Evolutionary conservation across 257 asterid genomes (phyloP).

Genomic region (Lantana camara): DNA sequence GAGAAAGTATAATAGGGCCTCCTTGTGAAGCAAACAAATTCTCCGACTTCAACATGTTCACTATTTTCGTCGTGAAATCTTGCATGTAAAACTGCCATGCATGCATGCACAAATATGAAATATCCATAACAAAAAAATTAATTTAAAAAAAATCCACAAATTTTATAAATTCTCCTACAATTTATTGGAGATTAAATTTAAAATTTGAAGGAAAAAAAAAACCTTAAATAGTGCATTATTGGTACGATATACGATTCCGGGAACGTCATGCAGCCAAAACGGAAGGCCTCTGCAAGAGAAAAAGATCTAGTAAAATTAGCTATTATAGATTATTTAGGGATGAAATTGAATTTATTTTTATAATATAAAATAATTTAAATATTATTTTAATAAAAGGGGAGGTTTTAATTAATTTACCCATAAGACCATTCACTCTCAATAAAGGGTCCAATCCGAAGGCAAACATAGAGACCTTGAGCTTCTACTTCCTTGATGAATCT

Average conservation of each 20-base stretch:
- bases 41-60: slow-evolving; percentile 73
- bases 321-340: not conserved
- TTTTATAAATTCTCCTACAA: too few relatives aligned
- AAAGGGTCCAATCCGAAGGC: slow-evolving; percentile 84
- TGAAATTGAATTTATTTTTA: not conserved
- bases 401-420: slow-evolving; percentile 55
- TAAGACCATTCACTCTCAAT: slow-evolving; percentile 87
- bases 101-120: too few relatives aligned
- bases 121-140: too few relatives aligned
- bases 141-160: too few relatives aligned
- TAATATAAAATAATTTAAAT: not conserved
- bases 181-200: too few relatives aligned
- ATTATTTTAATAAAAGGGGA: not conserved
- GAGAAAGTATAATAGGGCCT: slow-evolving; percentile 86
- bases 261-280: slow-evolving; percentile 88
- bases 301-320: not conserved
- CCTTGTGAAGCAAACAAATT: slow-evolving; percentile 83
- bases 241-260: slow-evolving; percentile 62
- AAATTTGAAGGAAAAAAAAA: not conserved
- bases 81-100: slow-evolving; percentile 56
- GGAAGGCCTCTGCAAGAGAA: slow-evolving; percentile 75
- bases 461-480: slow-evolving; percentile 78
- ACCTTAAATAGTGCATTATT: slow-evolving; percentile 86
- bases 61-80: slow-evolving; percentile 71
- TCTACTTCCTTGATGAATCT: slow-evolving; percentile 66